These are phyloP conservation scores for Senecio squalidus DNA, from an alignment of 140 eudicot species.

Conservation along the genomic window DNA sequence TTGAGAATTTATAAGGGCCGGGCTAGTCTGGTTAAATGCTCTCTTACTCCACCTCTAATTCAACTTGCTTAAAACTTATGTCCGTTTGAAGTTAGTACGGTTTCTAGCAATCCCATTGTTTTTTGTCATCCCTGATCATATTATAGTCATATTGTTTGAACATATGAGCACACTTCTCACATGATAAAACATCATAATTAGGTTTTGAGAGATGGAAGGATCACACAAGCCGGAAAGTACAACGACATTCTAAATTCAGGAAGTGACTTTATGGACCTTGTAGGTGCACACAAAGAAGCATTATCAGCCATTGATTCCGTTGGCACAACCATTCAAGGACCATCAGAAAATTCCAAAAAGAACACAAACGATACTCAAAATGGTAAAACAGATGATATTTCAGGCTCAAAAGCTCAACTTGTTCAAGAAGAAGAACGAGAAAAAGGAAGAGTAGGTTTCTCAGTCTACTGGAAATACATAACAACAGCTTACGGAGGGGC, in stretches of 20 bases:
- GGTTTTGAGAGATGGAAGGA: slow-evolving; percentile 71
- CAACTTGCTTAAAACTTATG: background rate
- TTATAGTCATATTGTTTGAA: background rate
- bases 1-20: no score
- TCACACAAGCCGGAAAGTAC: slow-evolving; percentile 68
- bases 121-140: background rate
- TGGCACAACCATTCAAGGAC: slow-evolving; percentile 1
- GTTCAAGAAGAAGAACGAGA: slow-evolving; percentile 78
- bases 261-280: slow-evolving; percentile 61
- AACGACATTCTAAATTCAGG: slow-evolving; percentile 49
- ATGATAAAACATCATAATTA: slow-evolving; percentile 9
- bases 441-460: slow-evolving; percentile 55
- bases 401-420: slow-evolving; percentile 39
- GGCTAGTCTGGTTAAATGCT: no score
- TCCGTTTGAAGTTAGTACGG: background rate
- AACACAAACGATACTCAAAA: slow-evolving; percentile 3
- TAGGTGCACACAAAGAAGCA: slow-evolving; percentile 67
- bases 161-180: background rate
- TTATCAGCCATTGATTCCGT: slow-evolving; percentile 43
- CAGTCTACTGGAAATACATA: slow-evolving; percentile 72
- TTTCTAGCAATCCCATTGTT: background rate
- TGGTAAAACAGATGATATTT: slow-evolving; percentile 21
- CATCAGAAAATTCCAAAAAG: background rate
- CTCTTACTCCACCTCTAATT: no score
- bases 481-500: slow-evolving; percentile 66